Percentiles rank a stretch among this genome's conserved stretches.
Conservation (phyloP, 441 rosid species). For the Arabidopsis hybrid region DNA sequence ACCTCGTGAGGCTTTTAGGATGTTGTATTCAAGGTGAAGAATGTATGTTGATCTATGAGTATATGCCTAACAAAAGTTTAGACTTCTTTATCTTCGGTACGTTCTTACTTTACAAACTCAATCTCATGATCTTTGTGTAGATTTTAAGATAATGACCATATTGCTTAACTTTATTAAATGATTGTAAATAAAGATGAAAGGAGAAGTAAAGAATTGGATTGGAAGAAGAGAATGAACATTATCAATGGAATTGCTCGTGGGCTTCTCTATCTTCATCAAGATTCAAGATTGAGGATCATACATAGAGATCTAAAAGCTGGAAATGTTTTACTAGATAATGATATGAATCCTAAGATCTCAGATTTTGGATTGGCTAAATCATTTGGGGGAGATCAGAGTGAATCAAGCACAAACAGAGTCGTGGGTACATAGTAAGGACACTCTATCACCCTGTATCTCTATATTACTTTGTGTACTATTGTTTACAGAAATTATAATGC, state of each 20-base stretch:
- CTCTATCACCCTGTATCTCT: not conserved
- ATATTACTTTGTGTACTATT: not conserved
- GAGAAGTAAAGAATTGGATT: constrained; percentile 30
- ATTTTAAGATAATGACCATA: not conserved
- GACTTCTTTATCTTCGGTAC: constrained; percentile 58
- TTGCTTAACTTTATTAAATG: not conserved
- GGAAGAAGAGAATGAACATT: constrained; percentile 46
- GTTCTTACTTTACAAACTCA: constrained; percentile 18
- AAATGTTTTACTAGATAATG: constrained; percentile 49
- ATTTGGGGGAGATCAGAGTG: constrained; percentile 48
- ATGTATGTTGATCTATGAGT: constrained; percentile 64
- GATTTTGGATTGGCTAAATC: constrained; percentile 59
- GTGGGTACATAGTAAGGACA: constrained; percentile 59
- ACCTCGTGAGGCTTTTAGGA: constrained; percentile 66
- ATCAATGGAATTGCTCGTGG: constrained; percentile 53
- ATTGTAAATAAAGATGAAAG: constrained; percentile 37
- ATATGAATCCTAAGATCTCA: constrained; percentile 53
- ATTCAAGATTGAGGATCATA: constrained; percentile 52
- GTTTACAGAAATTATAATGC: not conserved
- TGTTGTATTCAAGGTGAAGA: constrained; percentile 58
- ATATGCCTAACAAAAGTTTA: constrained; percentile 60
- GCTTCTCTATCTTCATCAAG: constrained; percentile 52
- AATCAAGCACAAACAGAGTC: constrained; percentile 52
- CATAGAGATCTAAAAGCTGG: constrained; percentile 56
- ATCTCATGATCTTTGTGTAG: not conserved